Conservation (phyloP, 164 flowering plant species). For the Paratinospora sagittata region DNA sequence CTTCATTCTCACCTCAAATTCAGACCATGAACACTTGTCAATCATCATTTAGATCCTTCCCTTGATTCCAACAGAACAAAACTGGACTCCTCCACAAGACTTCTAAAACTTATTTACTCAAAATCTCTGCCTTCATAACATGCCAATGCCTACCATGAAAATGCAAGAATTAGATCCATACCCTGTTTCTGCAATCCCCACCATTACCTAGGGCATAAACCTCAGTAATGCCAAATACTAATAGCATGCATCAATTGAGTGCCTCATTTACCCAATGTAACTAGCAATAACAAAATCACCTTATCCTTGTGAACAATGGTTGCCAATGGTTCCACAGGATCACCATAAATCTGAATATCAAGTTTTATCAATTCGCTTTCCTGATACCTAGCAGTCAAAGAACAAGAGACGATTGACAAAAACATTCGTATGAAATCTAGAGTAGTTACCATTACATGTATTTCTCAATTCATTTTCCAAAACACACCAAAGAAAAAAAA, state of each 20-base stretch:
- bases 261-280: not conserved
- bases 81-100: too few relatives aligned
- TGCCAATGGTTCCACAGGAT: conserved; percentile 78
- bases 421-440: not conserved
- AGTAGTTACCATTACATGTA: not conserved
- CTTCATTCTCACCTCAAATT: too few relatives aligned
- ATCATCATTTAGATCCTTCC: too few relatives aligned
- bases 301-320: conserved; percentile 96
- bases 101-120: too few relatives aligned
- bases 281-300: conserved; percentile 33
- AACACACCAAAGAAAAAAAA: too few relatives aligned
- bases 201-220: not conserved
- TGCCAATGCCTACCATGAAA: too few relatives aligned
- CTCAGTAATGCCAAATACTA: not conserved
- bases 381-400: conserved; percentile 50
- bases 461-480: not conserved
- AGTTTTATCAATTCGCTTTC: conserved; percentile 87
- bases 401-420: not conserved
- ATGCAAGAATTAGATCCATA: too few relatives aligned
- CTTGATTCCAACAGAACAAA: too few relatives aligned
- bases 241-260: not conserved
- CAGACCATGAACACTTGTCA: too few relatives aligned
- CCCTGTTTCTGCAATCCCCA: not conserved
- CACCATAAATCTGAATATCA: conserved; percentile 86
- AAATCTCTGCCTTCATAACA: too few relatives aligned